Evolutionary conservation across 1,284 basidiomycete species (phyloP), one percentile per base, ranked within the genome.

Genomic region (Apiotrichum brassicae): DNA sequence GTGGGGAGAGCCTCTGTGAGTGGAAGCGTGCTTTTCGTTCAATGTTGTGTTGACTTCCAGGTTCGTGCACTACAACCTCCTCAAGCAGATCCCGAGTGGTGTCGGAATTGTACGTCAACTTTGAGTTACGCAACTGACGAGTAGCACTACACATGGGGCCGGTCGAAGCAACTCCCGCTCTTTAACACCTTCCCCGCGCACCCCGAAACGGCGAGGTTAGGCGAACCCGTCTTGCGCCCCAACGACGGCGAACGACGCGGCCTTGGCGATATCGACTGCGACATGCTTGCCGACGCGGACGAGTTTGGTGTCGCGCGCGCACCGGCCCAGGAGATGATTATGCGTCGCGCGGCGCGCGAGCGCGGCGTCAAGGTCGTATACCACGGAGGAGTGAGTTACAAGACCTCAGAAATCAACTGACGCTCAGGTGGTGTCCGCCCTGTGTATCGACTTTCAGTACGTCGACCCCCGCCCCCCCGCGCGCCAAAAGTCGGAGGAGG

Each of bases 41-140:
- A 14, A n/a, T 19, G 25, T 8, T 16, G 11, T 19, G 8, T 11
- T 42, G 24, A 40, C 11, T 8, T n/a, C 12, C 40, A 42, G 40
- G n/a, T 76, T 77, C 49, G 68, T 78, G 3, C 77, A 78, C 59
- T 76, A 74, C 66, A 72, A 71, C 46, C 61, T 77, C 19, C 58
- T 78, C 42, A 77, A 77, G 56, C 69, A 76, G 58, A 73, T 77
- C 41, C 71, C 73, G 3, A 64, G 60, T 1, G 73, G 72, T 3
- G 57, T 76, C 37, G 65, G 65, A 8, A 50, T 63, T 16, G 40
- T 42, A 8, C 19, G 40, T 20, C 12, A 5, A 6, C 6, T 22
- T 6, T 25, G n/a, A 8, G 13, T 25, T 25, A 14, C 22, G 4
- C 0, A 6, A 14, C 40, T 42, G 40, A 42, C 28, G n/a, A 16